Evolutionary conservation across 176 grass and related monocot genomes (phyloP).

Genomic region (Aegilops sharonensis): DNA sequence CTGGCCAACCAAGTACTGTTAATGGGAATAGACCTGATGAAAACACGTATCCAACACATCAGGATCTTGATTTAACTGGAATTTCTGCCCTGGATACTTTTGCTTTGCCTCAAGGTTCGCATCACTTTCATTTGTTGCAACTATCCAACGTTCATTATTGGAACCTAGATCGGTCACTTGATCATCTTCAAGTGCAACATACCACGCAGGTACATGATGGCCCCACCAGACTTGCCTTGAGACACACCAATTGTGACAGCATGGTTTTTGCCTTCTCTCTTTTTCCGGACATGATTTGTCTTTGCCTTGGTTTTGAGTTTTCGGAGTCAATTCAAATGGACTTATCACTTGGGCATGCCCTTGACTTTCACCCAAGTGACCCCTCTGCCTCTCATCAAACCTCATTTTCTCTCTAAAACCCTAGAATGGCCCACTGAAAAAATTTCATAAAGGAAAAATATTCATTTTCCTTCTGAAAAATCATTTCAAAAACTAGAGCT

Average conservation of each 20-base stretch:
- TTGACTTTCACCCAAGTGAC: no score
- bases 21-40: conserved; percentile 88
- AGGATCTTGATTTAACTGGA: conserved; percentile 71
- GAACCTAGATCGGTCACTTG: conserved; percentile 55
- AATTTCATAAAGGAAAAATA: no score
- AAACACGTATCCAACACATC: conserved; percentile 96
- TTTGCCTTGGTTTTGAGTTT: no score
- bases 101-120: conserved; percentile 59
- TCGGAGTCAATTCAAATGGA: no score
- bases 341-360: no score
- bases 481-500: no score
- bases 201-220: conserved; percentile 82
- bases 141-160: conserved; percentile 76
- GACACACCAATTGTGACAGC: conserved; percentile 52
- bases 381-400: no score
- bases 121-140: conserved; percentile 75
- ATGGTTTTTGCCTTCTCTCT: no score
- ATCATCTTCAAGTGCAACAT: conserved; percentile 75
- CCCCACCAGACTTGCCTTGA: conserved; percentile 98
- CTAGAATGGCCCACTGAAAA: no score
- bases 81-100: conserved; percentile 63
- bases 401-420: no score
- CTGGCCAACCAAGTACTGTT: conserved; percentile 84
- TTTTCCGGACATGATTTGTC: no score
- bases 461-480: no score